Conservation (phyloP, 1,284 basidiomycete genomes). For the Melampsora americana region DNA sequence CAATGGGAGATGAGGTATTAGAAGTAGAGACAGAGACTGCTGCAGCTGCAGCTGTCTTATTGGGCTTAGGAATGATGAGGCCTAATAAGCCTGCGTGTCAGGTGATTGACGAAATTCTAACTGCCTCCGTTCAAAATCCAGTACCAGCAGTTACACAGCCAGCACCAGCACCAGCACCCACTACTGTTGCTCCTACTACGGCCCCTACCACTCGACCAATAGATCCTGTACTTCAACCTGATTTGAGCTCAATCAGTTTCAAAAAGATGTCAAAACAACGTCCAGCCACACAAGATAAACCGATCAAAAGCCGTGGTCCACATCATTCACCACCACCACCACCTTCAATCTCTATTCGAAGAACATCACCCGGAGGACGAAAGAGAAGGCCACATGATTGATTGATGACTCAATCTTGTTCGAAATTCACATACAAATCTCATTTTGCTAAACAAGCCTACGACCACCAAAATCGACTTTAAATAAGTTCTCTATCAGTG, state of each 20-base stretch:
- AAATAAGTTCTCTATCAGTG: no score
- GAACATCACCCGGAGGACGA: not conserved
- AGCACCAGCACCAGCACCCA: not conserved
- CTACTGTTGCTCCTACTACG: not conserved
- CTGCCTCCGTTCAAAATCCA: not conserved
- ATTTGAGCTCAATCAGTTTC: conserved; percentile 16
- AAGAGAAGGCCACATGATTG: not conserved
- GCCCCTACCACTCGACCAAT: not conserved
- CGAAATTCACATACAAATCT: no score
- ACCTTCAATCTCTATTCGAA: not conserved
- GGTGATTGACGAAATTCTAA: not conserved
- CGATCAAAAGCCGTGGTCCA: not conserved
- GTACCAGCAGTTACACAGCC: not conserved
- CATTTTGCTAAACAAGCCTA: no score
- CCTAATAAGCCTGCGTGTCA: not conserved
- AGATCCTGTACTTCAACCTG: conserved; percentile 7
- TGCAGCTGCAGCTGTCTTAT: conserved; percentile 22
- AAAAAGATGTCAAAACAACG: conserved; percentile 9
- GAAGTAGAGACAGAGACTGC: conserved; percentile 21
- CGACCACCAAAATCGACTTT: no score
- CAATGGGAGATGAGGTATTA: not conserved
- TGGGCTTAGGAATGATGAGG: conserved; percentile 12
- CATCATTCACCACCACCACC: conserved; percentile 3
- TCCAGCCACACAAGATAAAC: not conserved
- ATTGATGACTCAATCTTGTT: no score